Base-by-base conservation (phyloP, 2,329 filamentous ascomycete genomes). In the Ceratocystis alfenasii region DNA sequence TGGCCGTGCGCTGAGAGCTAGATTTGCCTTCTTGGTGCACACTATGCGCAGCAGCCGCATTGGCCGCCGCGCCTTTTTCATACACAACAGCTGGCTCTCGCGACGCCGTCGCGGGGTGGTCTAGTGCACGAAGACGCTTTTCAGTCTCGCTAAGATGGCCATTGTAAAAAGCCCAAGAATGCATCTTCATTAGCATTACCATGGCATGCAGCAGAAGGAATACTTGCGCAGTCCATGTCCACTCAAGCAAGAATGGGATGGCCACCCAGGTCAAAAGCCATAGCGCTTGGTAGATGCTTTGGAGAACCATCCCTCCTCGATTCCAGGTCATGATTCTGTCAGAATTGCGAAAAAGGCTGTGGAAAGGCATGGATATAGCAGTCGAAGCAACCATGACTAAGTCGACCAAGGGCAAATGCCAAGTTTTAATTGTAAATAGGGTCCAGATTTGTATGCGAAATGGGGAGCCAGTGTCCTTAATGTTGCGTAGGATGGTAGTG, bases 91-190 rank as follows among this genome's bases (percentile, higher is more conserved):
- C 88, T 1, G 87, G 87, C 2, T 81, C 83, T 70, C 84, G 84
- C 15, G 70, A 70, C 7, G 83, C 83, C 3, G 82, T 84, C n/a
- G 83, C 81, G 1, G 91, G 90, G 66, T 83, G 77, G 74, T 99
- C 94, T 44, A 99, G 85, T 50, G 85, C 85, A 66, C 83, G 84
- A 12, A 99, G 80, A 10, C 90, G 87, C 73, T 87, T 86, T 74
- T 95, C 84, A 0, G 90, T 95, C 74, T 94, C 90, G 70, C 88
- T 89, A 17, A 99, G 80, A 75, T 99, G 94, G 10, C 94, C 94
- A 72, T 96, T 97, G 78, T 99, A 99, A 75, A 97, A 99, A 28
- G 90, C 89, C 73, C 96, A 99, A 5, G 92, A 96, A 75, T 99
- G 94, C 85, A 97, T 94, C 80, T 99, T 99, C 94, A 99, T 99